Percentiles rank a stretch among this genome's conserved stretches.
phyloP scores from a whole-genome alignment of 163 green algal genomes.

The Chlorella variabilis region DNA sequence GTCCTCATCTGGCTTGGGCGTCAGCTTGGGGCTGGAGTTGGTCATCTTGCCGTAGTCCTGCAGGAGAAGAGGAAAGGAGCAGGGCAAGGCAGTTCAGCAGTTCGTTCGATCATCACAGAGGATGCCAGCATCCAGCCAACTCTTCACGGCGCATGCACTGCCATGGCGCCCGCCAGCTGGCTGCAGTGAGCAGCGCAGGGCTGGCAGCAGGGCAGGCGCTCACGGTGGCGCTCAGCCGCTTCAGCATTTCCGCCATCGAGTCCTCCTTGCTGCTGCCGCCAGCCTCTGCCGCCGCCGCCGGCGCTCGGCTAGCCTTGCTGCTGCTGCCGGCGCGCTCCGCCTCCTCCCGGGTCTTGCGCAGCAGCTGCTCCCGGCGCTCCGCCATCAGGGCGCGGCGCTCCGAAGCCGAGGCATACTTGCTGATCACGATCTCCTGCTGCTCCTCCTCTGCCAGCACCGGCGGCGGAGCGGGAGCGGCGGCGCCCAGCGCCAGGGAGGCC shows the following conservation, averaged over 20 bases:
- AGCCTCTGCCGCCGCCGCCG: neutral
- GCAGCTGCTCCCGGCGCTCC: neutral
- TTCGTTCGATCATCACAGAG: too few relatives aligned
- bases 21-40: too few relatives aligned
- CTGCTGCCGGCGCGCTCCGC: neutral
- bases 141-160: too few relatives aligned
- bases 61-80: too few relatives aligned
- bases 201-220: neutral
- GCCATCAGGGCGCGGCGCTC: conserved; percentile 2
- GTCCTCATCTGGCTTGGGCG: too few relatives aligned
- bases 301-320: neutral
- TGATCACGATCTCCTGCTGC: neutral
- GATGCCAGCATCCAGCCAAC: too few relatives aligned
- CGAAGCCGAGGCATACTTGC: neutral
- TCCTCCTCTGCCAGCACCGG: neutral
- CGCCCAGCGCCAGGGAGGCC: neutral
- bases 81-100: too few relatives aligned
- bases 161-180: too few relatives aligned
- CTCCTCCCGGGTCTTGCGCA: conserved; percentile 15
- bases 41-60: too few relatives aligned
- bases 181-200: too few relatives aligned
- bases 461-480: neutral
- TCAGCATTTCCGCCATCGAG: conserved; percentile 2
- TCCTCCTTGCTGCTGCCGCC: neutral
- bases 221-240: neutral